A percentile compares a stretch with the other conserved stretches of the same genome.
Conservation (phyloP, 2,329 filamentous ascomycete genomes). For the Anisogramma anomala region DNA sequence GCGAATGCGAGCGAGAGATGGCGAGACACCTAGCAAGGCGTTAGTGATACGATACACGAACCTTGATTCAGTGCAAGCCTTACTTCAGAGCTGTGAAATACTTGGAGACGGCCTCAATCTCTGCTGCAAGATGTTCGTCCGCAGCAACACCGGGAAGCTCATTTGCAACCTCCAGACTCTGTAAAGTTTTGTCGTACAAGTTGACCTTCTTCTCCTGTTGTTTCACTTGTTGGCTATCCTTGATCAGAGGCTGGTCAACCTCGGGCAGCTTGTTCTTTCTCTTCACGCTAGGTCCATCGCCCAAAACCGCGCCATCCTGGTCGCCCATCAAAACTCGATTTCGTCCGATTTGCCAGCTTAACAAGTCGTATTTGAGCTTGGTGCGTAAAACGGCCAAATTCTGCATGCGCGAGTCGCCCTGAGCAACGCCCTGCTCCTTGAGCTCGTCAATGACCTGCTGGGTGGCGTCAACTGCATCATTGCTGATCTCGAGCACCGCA, state of each 20-base stretch:
- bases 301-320: slow-evolving; percentile 59
- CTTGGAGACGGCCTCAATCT: slow-evolving; percentile 63
- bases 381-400: slow-evolving; percentile 84
- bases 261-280: slow-evolving; percentile 28
- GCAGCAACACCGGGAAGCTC: slow-evolving; percentile 83
- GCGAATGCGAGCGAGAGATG: slow-evolving; percentile 71
- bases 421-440: slow-evolving; percentile 67
- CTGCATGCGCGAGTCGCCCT: slow-evolving; percentile 80
- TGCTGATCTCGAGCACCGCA: slow-evolving; percentile 75
- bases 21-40: slow-evolving; percentile 55
- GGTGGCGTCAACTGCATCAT: slow-evolving; percentile 87
- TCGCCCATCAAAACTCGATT: slow-evolving; percentile 82
- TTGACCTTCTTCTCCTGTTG: slow-evolving; percentile 78
- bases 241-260: slow-evolving; percentile 52
- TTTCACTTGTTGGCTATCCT: slow-evolving; percentile 50
- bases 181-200: slow-evolving; percentile 80
- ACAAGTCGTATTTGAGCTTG: slow-evolving; percentile 84
- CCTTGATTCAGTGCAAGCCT: slow-evolving; percentile 19
- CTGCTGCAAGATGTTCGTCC: slow-evolving; percentile 62
- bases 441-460: slow-evolving; percentile 90
- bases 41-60: slow-evolving; percentile 7
- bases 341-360: slow-evolving; percentile 88
- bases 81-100: slow-evolving; percentile 89
- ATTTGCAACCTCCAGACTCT: slow-evolving; percentile 82
- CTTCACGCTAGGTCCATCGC: slow-evolving; percentile 33